These are phyloP conservation scores for Aaosphaeria arxii DNA, from an alignment of 2,329 filamentous ascomycete species.

Conservation along the genomic window DNA sequence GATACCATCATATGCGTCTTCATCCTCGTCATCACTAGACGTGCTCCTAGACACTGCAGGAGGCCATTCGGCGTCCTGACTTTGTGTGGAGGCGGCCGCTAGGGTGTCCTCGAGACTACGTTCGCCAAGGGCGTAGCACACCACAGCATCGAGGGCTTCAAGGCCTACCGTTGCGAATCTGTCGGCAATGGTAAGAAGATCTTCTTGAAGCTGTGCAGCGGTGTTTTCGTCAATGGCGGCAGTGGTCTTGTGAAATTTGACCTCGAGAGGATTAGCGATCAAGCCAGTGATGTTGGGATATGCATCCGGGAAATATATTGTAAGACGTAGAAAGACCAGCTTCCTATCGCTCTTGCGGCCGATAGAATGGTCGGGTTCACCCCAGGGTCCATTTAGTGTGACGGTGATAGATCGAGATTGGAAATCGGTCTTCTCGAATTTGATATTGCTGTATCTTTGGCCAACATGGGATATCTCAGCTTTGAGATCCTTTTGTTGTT, in stretches of 20 bases:
- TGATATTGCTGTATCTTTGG: conserved; percentile 59
- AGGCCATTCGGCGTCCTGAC: neutral
- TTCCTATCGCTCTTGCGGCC: conserved; percentile 36
- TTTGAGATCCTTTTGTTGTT: conserved; percentile 48
- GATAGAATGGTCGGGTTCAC: conserved; percentile 38
- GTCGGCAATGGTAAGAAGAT: conserved; percentile 55
- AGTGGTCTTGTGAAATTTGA: conserved; percentile 57
- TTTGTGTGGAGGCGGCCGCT: conserved; percentile 37
- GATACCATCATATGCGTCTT: conserved; percentile 71
- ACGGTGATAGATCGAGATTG: conserved; percentile 53
- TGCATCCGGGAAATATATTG: conserved; percentile 55
- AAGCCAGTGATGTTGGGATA: conserved; percentile 50
- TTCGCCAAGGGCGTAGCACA: conserved; percentile 61
- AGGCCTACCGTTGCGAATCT: conserved; percentile 52
- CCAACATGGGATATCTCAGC: conserved; percentile 62
- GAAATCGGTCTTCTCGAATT: conserved; percentile 58
- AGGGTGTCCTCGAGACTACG: conserved; percentile 57
- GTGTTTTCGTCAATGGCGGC: conserved; percentile 51
- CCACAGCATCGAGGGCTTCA: conserved; percentile 60
- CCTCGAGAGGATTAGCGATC: conserved; percentile 46
- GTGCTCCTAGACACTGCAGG: conserved; percentile 59
- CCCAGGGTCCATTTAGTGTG: conserved; percentile 61
- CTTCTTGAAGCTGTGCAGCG: conserved; percentile 43
- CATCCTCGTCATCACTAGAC: conserved; percentile 81
- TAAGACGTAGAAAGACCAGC: conserved; percentile 55